A percentile compares a stretch with the other conserved stretches of the same genome.
Evolutionary conservation across 2,329 filamentous ascomycete genomes (phyloP).

Genomic region (Diaporthe sp.): DNA sequence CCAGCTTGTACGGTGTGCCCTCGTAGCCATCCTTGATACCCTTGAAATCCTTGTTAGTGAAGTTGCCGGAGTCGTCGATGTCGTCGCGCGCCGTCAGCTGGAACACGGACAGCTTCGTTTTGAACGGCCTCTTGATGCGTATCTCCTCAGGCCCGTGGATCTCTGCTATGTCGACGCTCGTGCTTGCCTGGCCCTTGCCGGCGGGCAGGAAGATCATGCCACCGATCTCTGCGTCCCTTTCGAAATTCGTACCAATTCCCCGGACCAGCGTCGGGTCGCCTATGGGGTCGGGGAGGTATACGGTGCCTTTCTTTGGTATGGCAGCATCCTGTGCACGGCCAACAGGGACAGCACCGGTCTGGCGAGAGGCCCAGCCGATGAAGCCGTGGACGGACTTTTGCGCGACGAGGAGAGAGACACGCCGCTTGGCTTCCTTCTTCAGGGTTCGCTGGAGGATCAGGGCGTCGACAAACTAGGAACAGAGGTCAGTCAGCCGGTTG

Average conservation of each 20-base stretch:
- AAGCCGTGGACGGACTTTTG: slow-evolving; percentile 97
- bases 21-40: slow-evolving; percentile 73
- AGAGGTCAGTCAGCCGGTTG: background rate
- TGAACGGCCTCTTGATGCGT: slow-evolving; percentile 88
- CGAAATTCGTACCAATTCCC: slow-evolving; percentile 86
- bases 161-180: slow-evolving; percentile 86
- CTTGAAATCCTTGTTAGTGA: slow-evolving; percentile 67
- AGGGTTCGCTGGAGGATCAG: slow-evolving; percentile 93
- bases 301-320: slow-evolving; percentile 81
- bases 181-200: slow-evolving; percentile 80
- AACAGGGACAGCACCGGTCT: slow-evolving; percentile 93
- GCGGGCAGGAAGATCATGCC: slow-evolving; percentile 91
- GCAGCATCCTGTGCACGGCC: slow-evolving; percentile 91
- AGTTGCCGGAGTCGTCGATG: slow-evolving; percentile 75
- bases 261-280: slow-evolving; percentile 86
- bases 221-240: slow-evolving; percentile 79
- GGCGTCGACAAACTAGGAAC: slow-evolving; percentile 87
- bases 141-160: slow-evolving; percentile 86
- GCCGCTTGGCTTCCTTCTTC: slow-evolving; percentile 86
- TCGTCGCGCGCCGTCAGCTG: slow-evolving; percentile 88
- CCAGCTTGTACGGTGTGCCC: slow-evolving; percentile 87
- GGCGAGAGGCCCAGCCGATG: slow-evolving; percentile 87
- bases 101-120: slow-evolving; percentile 78
- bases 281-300: slow-evolving; percentile 91
- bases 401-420: slow-evolving; percentile 92